phyloP scores from a whole-genome alignment of 1,139 yeast genomes.

The Yamadazyma jaroonii region DNA sequence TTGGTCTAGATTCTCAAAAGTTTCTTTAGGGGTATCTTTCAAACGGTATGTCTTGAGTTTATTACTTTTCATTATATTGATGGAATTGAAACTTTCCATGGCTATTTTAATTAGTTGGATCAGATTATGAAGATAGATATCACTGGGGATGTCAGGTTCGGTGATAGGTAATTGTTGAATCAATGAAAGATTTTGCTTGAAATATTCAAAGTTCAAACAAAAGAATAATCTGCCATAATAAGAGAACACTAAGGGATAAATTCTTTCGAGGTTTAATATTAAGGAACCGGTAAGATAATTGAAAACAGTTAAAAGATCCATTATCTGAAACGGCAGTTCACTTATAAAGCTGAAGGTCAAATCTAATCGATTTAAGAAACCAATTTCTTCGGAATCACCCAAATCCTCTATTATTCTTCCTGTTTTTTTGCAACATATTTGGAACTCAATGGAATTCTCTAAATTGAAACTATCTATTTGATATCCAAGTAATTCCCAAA shows the following conservation, averaged over 20 bases:
- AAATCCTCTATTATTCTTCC: too few relatives aligned
- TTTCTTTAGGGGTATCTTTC: too few relatives aligned
- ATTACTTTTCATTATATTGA: too few relatives aligned
- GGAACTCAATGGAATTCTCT: not conserved
- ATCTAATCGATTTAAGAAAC: constrained; percentile 1
- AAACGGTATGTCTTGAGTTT: too few relatives aligned
- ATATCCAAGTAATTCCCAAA: constrained; percentile 9
- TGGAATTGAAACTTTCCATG: too few relatives aligned
- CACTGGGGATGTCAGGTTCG: too few relatives aligned
- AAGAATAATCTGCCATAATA: constrained; percentile 30
- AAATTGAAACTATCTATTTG: constrained; percentile 8
- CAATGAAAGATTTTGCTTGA: constrained; percentile 9
- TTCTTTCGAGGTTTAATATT: constrained; percentile 26
- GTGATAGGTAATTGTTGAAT: not conserved
- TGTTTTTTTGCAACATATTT: too few relatives aligned
- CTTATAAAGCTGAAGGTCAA: constrained; percentile 1
- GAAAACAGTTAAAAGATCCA: constrained; percentile 8
- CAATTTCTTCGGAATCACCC: constrained; percentile 3
- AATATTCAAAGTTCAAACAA: constrained; percentile 22
- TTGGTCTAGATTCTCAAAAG: not conserved
- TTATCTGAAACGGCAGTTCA: not conserved
- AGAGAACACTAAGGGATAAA: constrained; percentile 38
- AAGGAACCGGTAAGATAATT: constrained; percentile 30
- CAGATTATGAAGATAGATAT: too few relatives aligned
- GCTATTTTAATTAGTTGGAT: too few relatives aligned